A percentile compares a stretch with the other conserved stretches of the same genome.
phyloP scores from a whole-genome alignment of 148 eudicot species.

The Linanthus parryae region DNA sequence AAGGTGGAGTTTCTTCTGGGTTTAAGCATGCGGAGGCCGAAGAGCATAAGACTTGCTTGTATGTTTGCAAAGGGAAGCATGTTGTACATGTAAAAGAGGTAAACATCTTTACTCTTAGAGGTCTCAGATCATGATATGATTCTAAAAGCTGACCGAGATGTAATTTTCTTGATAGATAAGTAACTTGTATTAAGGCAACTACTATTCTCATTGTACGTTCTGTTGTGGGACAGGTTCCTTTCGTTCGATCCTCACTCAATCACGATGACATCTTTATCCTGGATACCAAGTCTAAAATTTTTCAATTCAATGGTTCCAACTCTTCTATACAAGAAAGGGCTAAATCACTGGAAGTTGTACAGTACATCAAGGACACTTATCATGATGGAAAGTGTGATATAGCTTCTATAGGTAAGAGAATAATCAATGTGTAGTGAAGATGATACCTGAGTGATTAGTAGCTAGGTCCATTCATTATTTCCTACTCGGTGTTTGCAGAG shows the following conservation, averaged over 20 bases:
- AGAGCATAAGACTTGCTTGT: conserved; percentile 62
- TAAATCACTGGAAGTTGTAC: conserved; percentile 96
- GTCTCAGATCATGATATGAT: conserved; percentile 7
- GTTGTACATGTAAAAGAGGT: conserved; percentile 94
- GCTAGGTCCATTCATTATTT: not conserved
- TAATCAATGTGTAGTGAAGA: not conserved
- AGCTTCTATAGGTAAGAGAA: conserved; percentile 77
- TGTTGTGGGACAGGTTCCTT: conserved; percentile 62
- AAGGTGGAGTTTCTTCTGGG: conserved; percentile 86
- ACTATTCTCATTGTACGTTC: not conserved
- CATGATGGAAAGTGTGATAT: conserved; percentile 96
- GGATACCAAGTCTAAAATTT: conserved; percentile 86
- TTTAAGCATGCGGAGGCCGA: conserved; percentile 69
- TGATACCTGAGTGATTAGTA: not conserved
- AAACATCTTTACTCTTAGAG: conserved; percentile 17
- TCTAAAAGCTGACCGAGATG: no score
- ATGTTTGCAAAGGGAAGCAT: conserved; percentile 85
- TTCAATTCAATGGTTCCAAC: conserved; percentile 91
- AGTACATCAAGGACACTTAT: conserved; percentile 80
- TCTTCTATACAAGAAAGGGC: conserved; percentile 98
- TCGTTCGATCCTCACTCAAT: conserved; percentile 86
- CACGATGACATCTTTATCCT: conserved; percentile 93
- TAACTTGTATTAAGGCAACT: not conserved
- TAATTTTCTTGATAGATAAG: not conserved
- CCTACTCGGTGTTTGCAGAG: conserved; percentile 38